Conservation (phyloP, 257 asterid genomes). For the Solanum piurae region DNA sequence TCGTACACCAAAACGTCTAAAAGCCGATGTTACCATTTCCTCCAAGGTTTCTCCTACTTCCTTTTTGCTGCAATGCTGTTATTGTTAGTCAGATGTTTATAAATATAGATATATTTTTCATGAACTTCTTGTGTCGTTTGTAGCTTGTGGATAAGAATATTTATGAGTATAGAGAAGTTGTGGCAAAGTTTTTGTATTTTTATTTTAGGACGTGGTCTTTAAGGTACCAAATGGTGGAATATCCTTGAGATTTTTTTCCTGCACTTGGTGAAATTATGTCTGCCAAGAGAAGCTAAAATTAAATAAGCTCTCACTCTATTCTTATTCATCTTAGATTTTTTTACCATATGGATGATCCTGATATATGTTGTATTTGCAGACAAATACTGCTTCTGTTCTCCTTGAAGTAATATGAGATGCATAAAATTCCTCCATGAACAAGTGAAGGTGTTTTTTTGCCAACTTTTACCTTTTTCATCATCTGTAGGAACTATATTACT, state of each 20-base stretch:
- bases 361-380: constrained; percentile 24
- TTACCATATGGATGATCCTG: neutral
- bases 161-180: neutral
- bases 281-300: neutral
- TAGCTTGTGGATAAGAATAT: neutral
- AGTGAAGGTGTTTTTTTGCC: constrained; percentile 43
- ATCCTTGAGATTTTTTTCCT: neutral
- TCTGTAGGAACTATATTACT: neutral
- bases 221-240: neutral
- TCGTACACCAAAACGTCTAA: constrained; percentile 51
- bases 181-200: neutral
- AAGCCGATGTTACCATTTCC: constrained; percentile 45
- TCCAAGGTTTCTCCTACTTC: constrained; percentile 45
- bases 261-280: neutral
- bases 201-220: neutral
- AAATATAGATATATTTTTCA: neutral
- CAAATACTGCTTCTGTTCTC: constrained; percentile 88
- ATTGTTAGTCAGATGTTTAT: neutral
- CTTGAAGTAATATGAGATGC: constrained; percentile 70
- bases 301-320: neutral
- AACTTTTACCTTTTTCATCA: neutral
- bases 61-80: neutral
- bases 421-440: constrained; percentile 82
- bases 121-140: neutral
- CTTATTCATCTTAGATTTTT: neutral